A percentile compares a stretch with the other conserved stretches of the same genome.
Evolutionary conservation across 495 filamentous ascomycete species (phyloP).

Genomic region (Podospora tetraspora): DNA sequence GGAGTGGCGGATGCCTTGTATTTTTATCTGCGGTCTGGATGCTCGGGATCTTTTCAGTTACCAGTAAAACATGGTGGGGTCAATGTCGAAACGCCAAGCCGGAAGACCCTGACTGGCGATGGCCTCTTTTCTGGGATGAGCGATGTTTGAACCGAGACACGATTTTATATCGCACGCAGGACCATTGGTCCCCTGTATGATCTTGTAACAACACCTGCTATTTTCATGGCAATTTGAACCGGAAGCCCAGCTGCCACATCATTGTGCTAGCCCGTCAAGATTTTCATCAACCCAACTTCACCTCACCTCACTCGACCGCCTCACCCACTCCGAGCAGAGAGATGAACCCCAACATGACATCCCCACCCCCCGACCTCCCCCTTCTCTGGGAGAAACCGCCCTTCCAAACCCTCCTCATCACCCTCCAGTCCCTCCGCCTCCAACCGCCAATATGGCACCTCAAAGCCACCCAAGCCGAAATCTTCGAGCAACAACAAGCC

Average conservation of each 20-base stretch:
- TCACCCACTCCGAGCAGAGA: background rate
- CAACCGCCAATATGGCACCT: conserved; percentile 41
- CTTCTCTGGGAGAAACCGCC: conserved; percentile 45
- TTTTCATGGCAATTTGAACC: background rate
- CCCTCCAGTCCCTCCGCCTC: conserved; percentile 35
- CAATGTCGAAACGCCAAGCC: background rate
- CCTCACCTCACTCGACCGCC: background rate
- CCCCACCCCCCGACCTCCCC: conserved; percentile 28
- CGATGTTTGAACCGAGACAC: background rate
- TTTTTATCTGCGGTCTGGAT: background rate
- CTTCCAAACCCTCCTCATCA: conserved; percentile 31
- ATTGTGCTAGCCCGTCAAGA: background rate
- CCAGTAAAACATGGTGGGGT: background rate
- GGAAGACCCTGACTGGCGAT: background rate
- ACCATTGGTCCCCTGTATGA: background rate
- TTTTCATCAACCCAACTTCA: background rate
- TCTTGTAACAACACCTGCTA: background rate
- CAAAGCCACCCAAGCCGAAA: conserved; percentile 24
- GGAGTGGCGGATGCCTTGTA: background rate
- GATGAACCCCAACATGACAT: conserved; percentile 9
- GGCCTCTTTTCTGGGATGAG: background rate
- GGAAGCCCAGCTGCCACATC: too few relatives aligned
- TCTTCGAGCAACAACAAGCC: conserved; percentile 25
- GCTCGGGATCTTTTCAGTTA: background rate
- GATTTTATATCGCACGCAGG: background rate